Evolutionary conservation across 2,329 filamentous ascomycete species (phyloP).

Genomic region (Cercospora nicotianae): DNA sequence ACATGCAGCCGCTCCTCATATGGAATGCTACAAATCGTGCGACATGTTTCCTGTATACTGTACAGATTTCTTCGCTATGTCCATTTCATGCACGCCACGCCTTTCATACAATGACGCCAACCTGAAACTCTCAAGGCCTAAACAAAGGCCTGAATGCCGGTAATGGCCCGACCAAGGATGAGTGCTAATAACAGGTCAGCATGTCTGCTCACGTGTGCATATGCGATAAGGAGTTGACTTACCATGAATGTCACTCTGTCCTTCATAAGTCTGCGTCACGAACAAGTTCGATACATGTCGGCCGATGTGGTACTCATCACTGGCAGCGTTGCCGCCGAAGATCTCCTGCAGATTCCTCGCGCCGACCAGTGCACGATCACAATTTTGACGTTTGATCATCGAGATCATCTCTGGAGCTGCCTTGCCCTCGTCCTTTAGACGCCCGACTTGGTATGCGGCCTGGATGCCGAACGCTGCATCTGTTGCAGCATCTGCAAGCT

Average conservation of each 20-base stretch:
- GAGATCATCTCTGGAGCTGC: constrained; percentile 91
- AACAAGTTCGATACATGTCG: constrained; percentile 95
- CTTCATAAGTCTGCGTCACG: constrained; percentile 97
- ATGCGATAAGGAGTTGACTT: constrained; percentile 45
- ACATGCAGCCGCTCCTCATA: background rate
- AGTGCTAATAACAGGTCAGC: constrained; percentile 42
- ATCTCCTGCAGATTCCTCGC: constrained; percentile 86
- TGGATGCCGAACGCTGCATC: constrained; percentile 90
- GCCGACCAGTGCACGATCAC: constrained; percentile 80
- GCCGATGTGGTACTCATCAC: constrained; percentile 93
- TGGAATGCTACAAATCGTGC: background rate
- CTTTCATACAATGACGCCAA: constrained; percentile 4
- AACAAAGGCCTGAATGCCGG: constrained; percentile 72
- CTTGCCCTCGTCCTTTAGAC: constrained; percentile 89
- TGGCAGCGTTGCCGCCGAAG: constrained; percentile 97
- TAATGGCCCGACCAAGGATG: constrained; percentile 54
- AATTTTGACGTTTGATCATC: constrained; percentile 97
- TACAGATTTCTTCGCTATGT: background rate
- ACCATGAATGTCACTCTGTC: constrained; percentile 97
- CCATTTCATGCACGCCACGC: background rate
- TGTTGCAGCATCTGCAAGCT: constrained; percentile 86
- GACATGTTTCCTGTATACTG: background rate
- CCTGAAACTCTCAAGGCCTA: constrained; percentile 25
- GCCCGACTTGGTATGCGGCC: constrained; percentile 84
- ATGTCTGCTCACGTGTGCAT: constrained; percentile 1